These are phyloP conservation scores for Ophiocordyceps camponoti-saundersi DNA, from an alignment of 2,329 filamentous ascomycete species.

Conservation along the genomic window DNA sequence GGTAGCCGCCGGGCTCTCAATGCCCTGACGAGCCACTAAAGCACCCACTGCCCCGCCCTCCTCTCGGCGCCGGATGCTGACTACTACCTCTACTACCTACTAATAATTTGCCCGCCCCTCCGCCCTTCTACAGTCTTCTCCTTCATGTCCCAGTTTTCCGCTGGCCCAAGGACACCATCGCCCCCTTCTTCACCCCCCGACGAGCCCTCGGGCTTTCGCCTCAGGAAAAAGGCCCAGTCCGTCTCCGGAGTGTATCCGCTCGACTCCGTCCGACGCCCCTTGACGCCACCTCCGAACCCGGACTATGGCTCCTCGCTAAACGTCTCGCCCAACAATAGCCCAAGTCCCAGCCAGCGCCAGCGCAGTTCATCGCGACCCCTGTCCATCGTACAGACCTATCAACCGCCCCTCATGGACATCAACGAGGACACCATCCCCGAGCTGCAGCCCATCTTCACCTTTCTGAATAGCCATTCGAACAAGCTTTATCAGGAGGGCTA, in stretches of 20 bases:
- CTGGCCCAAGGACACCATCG: constrained; percentile 26
- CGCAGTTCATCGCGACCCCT: constrained; percentile 49
- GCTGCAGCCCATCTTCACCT: constrained; percentile 83
- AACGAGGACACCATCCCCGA: constrained; percentile 77
- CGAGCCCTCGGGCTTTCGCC: constrained; percentile 15
- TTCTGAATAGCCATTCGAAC: constrained; percentile 86
- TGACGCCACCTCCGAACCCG: constrained; percentile 19
- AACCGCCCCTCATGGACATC: constrained; percentile 74
- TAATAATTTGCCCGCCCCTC: not conserved
- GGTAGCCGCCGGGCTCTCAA: not conserved
- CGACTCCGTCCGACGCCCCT: constrained; percentile 16
- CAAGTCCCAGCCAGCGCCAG: constrained; percentile 19
- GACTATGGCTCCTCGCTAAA: constrained; percentile 26
- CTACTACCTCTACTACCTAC: not conserved
- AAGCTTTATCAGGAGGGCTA: constrained; percentile 98
- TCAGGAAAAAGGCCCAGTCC: constrained; percentile 14
- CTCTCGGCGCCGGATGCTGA: not conserved
- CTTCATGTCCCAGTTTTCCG: constrained; percentile 71
- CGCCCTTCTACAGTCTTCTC: constrained; percentile 47
- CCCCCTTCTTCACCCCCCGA: constrained; percentile 26
- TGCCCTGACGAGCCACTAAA: constrained; percentile 1
- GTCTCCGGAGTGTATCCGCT: constrained; percentile 10
- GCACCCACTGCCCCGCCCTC: not conserved
- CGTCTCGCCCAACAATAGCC: constrained; percentile 21
- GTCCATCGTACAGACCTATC: constrained; percentile 76